Conservation (phyloP, 495 filamentous ascomycete species). For the Podospora pseudocomata region DNA sequence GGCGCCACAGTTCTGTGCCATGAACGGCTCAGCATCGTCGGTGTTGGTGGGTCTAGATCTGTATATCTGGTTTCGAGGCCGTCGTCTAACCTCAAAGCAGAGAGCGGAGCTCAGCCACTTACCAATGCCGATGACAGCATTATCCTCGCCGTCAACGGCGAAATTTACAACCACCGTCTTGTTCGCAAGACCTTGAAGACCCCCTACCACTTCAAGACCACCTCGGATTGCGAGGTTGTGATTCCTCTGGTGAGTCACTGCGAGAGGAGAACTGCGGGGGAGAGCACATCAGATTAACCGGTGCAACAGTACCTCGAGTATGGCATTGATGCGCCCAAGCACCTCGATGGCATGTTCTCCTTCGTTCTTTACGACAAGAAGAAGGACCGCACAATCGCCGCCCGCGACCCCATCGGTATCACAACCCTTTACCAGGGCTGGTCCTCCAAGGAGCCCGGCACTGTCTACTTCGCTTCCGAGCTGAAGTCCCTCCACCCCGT, state of each 20-base stretch:
- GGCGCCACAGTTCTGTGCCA: conserved; percentile 76
- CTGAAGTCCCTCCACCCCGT: conserved; percentile 89
- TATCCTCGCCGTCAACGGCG: conserved; percentile 94
- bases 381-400: conserved; percentile 84
- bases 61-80: conserved; percentile 21
- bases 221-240: conserved; percentile 97
- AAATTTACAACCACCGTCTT: conserved; percentile 98
- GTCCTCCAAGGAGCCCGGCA: conserved; percentile 73
- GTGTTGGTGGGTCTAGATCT: conserved; percentile 68
- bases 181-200: conserved; percentile 77
- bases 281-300: background rate
- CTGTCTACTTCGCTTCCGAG: conserved; percentile 95
- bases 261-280: background rate
- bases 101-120: conserved; percentile 91
- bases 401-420: conserved; percentile 94
- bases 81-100: conserved; percentile 47
- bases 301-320: conserved; percentile 74
- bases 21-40: conserved; percentile 95
- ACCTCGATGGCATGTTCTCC: conserved; percentile 99
- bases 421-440: conserved; percentile 95
- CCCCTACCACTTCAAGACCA: conserved; percentile 91
- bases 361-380: conserved; percentile 96
- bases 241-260: conserved; percentile 73
- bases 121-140: conserved; percentile 86
- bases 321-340: conserved; percentile 87